These are phyloP conservation scores for Yamadazyma blattariae DNA, from an alignment of 1,139 yeast species.

Conservation along the genomic window DNA sequence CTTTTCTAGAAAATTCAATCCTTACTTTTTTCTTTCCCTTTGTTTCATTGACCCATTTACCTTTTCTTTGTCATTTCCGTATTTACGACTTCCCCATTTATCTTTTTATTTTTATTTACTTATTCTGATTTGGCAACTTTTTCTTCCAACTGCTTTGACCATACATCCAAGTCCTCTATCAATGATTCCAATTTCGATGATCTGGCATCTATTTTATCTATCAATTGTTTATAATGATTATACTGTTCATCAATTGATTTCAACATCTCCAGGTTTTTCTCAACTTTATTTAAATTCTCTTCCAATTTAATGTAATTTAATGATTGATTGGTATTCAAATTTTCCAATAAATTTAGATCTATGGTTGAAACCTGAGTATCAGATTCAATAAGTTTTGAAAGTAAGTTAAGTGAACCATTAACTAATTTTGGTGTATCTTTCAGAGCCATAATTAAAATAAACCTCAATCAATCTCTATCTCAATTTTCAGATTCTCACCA, in stretches of 20 bases:
- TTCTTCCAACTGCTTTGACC: constrained; percentile 5
- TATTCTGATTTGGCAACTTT: too few relatives aligned
- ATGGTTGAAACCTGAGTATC: constrained; percentile 54
- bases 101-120: neutral
- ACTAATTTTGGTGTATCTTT: constrained; percentile 31
- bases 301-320: constrained; percentile 56
- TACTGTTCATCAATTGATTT: constrained; percentile 30
- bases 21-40: too few relatives aligned
- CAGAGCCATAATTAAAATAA: constrained; percentile 25
- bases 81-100: neutral
- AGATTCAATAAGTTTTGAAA: constrained; percentile 39
- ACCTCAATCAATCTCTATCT: too few relatives aligned
- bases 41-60: too few relatives aligned
- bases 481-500: too few relatives aligned
- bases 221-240: constrained; percentile 20
- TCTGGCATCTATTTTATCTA: constrained; percentile 44
- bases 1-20: too few relatives aligned
- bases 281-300: constrained; percentile 39
- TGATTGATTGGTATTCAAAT: constrained; percentile 57
- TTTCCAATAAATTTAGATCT: constrained; percentile 52
- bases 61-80: too few relatives aligned
- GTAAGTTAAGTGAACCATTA: constrained; percentile 27
- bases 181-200: constrained; percentile 45
- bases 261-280: constrained; percentile 29
- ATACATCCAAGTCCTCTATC: constrained; percentile 49